Percentiles rank a stretch among this genome's conserved stretches.
Evolutionary conservation across 352 stramenopile genomes (phyloP).

Genomic region (Globisporangium viniferum): DNA sequence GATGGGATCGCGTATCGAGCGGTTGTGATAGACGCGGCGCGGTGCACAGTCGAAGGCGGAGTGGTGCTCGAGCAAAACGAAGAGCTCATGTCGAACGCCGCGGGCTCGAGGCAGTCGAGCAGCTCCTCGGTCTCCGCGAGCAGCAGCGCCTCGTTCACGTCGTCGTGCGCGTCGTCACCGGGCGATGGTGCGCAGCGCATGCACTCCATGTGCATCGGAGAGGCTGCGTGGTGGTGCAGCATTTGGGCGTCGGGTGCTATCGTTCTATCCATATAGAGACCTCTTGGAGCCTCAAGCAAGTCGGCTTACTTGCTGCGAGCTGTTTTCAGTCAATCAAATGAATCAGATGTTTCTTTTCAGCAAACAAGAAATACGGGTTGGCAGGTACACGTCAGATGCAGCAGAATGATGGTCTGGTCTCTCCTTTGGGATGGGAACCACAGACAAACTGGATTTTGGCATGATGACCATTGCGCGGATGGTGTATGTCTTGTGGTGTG

Average conservation of each 20-base stretch:
- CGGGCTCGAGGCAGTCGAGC: slow-evolving; percentile 12
- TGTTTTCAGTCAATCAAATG: no score
- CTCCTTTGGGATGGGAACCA: not conserved
- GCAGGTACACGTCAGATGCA: no score
- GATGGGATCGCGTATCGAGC: not conserved
- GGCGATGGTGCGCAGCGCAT: not conserved
- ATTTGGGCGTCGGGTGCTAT: not conserved
- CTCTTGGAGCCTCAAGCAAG: no score
- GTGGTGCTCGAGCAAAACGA: not conserved
- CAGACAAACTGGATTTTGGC: not conserved
- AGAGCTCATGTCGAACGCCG: slow-evolving; percentile 6
- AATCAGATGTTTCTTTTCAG: not conserved
- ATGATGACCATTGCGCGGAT: no score
- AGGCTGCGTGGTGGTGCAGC: not conserved
- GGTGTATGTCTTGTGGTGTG: no score
- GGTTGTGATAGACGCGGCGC: not conserved
- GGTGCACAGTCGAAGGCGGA: not conserved
- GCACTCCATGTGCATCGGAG: not conserved
- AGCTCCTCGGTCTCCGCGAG: slow-evolving; percentile 14
- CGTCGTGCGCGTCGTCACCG: not conserved
- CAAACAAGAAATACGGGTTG: not conserved
- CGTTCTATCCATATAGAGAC: no score
- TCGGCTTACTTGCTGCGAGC: no score
- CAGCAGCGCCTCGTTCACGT: slow-evolving; percentile 11
- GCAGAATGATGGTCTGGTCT: no score